Evolutionary conservation across 2,329 filamentous ascomycete genomes (phyloP).

Genomic region (Colletotrichum eleusines): DNA sequence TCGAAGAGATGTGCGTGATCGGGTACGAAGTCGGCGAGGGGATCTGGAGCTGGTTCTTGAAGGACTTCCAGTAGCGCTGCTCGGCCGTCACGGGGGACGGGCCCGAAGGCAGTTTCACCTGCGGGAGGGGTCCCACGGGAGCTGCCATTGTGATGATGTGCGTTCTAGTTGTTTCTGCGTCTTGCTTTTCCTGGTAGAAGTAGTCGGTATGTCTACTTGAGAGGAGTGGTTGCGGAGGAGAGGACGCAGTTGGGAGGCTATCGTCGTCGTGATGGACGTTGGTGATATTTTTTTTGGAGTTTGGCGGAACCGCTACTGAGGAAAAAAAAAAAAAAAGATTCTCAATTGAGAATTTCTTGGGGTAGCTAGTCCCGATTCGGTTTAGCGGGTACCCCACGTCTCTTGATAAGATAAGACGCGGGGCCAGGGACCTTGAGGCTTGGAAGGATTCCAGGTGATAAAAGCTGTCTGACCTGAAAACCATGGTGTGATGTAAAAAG

Average conservation of each 20-base stretch:
- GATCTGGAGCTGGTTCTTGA: conserved; percentile 90
- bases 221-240: not conserved
- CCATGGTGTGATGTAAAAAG: not conserved
- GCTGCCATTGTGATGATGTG: conserved; percentile 76
- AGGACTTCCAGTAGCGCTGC: conserved; percentile 95
- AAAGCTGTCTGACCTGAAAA: not conserved
- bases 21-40: conserved; percentile 91
- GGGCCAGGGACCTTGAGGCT: conserved; percentile 20
- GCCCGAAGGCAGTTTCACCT: conserved; percentile 85
- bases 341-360: conserved; percentile 41
- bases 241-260: conserved; percentile 13
- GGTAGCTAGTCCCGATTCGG: not conserved
- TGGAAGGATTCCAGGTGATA: not conserved
- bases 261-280: conserved; percentile 36
- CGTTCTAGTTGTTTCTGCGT: not conserved
- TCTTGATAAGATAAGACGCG: conserved; percentile 40
- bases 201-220: too few relatives aligned
- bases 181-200: fast-evolving
- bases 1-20: conserved; percentile 87
- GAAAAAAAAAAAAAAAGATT: conserved; percentile 31
- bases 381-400: conserved; percentile 27
- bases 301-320: conserved; percentile 1
- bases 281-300: conserved; percentile 37
- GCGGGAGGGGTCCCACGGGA: conserved; percentile 82
- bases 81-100: conserved; percentile 89